Evolutionary conservation across 2,329 filamentous ascomycete genomes (phyloP), one percentile per base, ranked within the genome.

Genomic region (Botrytis sinoallii): DNA sequence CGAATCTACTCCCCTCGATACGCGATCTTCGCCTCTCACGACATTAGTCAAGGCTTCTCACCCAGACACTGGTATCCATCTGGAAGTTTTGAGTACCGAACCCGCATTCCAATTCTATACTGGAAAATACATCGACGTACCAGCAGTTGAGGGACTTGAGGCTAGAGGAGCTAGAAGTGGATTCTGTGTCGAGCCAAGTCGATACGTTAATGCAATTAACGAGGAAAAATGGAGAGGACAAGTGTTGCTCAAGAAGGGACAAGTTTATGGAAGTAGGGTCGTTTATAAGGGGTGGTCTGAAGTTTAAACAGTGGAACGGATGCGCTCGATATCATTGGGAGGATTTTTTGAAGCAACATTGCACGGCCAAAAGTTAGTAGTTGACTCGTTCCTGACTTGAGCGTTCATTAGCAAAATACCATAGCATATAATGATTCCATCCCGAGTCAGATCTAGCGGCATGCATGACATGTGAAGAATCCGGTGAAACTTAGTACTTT

Each of bases 51-150:
- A 88, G 38, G 92, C 96, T 74, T 88, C 88, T 82, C 93, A 98
- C 82, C 89, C 93, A 9, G 86, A 85, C 68, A 92, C 90, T 42
- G 89, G 90, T 76, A 87, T 98, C 77, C 92, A 97, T 81, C 89
- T 98, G 68, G 93, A 98, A 83, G 92, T 97, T 9, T 86, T 90
- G 79, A 96, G 93, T 85, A 98, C 95, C 0, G 95, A 98, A 85
- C 96, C 96, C 0, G 93, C 94, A 0, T 98, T 98, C 86, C 95
- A 98, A 83, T 97, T 98, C 84, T 98, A 98, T 84, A 97, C 94
- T 0, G 96, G 95, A 77, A 91, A 93, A 80, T 91, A 90, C 80
- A 94, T 97, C 77, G 85, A 96, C 78, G 91, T 97, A 20, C 91
- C 93, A 0, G 91, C 85, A 44, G 85, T 90, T 5, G 86, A 85